Evolutionary conservation across 352 stramenopile species (phyloP), one percentile per base, ranked within the genome.

Genomic region (Salisapilia sapeloensis): DNA sequence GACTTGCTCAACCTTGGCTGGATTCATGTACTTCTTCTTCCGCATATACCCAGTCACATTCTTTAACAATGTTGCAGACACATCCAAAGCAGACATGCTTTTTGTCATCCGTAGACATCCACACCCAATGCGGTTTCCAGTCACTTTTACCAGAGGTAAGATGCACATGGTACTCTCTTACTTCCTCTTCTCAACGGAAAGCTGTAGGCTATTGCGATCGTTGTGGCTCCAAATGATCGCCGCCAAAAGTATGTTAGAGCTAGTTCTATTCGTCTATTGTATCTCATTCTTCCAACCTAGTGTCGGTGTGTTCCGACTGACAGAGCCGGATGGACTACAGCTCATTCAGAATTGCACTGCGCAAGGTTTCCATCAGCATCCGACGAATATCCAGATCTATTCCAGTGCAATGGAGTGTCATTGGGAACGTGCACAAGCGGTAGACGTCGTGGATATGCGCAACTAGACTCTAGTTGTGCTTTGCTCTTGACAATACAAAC

Each of bases 71-170:
- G 11, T 22, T 45, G 7, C 18, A 89, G 64, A 93, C 77, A 9
- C 80, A 94, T 52, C 80, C 80, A 3, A 63, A 59, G 33, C 77
- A 94, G 50, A 71, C 62, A 21, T 94, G 80, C 37, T 94, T 94
- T 33, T 39, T 94, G 39, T 90, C 71, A 13, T 92, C 77, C 8
- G 70, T 92, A 15, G 80, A 94, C 46, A 59, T 94, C 20, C 77
- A 92, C 59, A 94, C 80, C 9, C 80, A 94, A 42, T 90, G 72
- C 44, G 80, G 71, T 5, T 94, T 91, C 47, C 80, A 94, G 48
- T 76, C 70, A 0, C 91, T 94, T 34, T 50, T 94, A 9, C 65
- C 77, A 1, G 80, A 94, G 60, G 64, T 75, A 56, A 14, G 35
- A 22, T 13, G 6, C 20, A 32, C 27, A 11, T 41, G 22, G 21